Evolutionary conservation across 1,284 basidiomycete genomes (phyloP).

Genomic region (Cryptococcus sp.): DNA sequence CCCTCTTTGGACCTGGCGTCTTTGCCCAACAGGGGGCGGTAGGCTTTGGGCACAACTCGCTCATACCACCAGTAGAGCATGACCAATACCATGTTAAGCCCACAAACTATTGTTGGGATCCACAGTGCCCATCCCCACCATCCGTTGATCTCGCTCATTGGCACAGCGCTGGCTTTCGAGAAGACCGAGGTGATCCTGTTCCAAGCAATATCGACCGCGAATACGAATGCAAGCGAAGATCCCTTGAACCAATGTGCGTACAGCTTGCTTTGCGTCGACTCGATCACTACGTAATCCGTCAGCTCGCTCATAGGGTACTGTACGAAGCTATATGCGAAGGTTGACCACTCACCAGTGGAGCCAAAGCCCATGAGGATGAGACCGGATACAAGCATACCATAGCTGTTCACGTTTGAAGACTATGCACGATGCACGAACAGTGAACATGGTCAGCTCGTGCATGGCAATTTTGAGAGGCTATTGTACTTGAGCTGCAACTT

Average conservation of each 20-base stretch:
- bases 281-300: slow-evolving; percentile 24
- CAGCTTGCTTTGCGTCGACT: slow-evolving; percentile 44
- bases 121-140: slow-evolving; percentile 52
- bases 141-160: slow-evolving; percentile 48
- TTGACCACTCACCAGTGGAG: slow-evolving; percentile 17
- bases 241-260: slow-evolving; percentile 49
- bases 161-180: slow-evolving; percentile 40
- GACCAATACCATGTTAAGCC: slow-evolving; percentile 34
- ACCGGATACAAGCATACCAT: slow-evolving; percentile 36
- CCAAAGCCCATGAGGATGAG: slow-evolving; percentile 43
- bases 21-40: slow-evolving; percentile 34
- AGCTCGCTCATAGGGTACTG: background rate
- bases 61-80: slow-evolving; percentile 48
- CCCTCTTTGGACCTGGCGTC: slow-evolving; percentile 28
- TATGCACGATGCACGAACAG: slow-evolving; percentile 19
- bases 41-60: slow-evolving; percentile 39
- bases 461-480: background rate
- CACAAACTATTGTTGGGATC: slow-evolving; percentile 47
- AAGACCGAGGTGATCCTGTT: slow-evolving; percentile 38
- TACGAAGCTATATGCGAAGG: background rate
- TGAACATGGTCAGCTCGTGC: background rate
- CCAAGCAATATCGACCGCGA: slow-evolving; percentile 45
- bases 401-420: slow-evolving; percentile 31
- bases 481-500: slow-evolving; percentile 24
- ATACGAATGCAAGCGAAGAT: slow-evolving; percentile 32